Evolutionary conservation across 2,329 filamentous ascomycete species (phyloP).

Genomic region (Magnaporthales sp.): DNA sequence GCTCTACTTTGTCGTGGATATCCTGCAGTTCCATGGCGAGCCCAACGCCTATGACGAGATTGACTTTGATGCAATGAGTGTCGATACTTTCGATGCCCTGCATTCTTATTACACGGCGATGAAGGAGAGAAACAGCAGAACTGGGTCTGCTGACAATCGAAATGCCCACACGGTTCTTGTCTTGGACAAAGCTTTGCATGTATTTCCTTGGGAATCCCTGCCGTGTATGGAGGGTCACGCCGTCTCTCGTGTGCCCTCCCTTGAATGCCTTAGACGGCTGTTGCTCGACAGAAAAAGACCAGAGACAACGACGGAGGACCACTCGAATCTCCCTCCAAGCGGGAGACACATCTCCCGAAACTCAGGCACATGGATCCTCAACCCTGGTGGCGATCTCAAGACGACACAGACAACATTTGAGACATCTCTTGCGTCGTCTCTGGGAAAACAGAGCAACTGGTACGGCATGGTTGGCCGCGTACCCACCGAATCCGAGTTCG

Average conservation of each 20-base stretch:
- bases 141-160: constrained; percentile 24
- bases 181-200: constrained; percentile 82
- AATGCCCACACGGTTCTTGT: constrained; percentile 72
- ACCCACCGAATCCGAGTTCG: constrained; percentile 74
- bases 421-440: constrained; percentile 44
- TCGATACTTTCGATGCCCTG: constrained; percentile 81
- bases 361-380: constrained; percentile 72
- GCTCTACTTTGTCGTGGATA: constrained; percentile 92
- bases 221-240: constrained; percentile 73
- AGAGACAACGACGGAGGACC: constrained; percentile 11
- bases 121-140: constrained; percentile 16
- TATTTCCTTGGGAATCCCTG: constrained; percentile 92
- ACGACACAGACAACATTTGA: constrained; percentile 73
- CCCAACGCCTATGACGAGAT: constrained; percentile 96
- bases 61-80: constrained; percentile 84
- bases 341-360: constrained; percentile 45
- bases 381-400: constrained; percentile 75
- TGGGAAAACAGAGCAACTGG: constrained; percentile 38
- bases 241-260: constrained; percentile 80
- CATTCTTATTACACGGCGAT: constrained; percentile 60
- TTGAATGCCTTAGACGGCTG: constrained; percentile 71
- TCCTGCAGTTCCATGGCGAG: constrained; percentile 93
- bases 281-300: constrained; percentile 45
- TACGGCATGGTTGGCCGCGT: constrained; percentile 55
- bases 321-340: constrained; percentile 14